Base-by-base conservation (phyloP, 768 basidiomycete genomes). In the Termitomyces sp. region DNA sequence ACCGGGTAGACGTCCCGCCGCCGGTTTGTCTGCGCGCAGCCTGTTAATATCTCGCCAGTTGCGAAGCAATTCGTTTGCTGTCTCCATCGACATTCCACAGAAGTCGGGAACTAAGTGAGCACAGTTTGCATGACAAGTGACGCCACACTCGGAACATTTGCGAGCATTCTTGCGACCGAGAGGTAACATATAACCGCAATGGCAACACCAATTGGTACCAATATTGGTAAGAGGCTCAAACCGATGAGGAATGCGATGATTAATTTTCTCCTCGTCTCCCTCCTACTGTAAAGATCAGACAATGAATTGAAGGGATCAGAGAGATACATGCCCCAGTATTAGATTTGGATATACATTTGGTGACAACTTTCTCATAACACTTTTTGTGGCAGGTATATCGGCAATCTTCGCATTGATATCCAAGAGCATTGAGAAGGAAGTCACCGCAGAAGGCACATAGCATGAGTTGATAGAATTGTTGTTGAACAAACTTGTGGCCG, bases 71-170 rank as follows among this genome's bases (percentile, higher is more conserved):
- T 89, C 87, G 73, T 98, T 98, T 52, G 97, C 96, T 42, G 93
- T 96, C 75, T 98, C 96, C 96, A 98, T 98, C 42, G 95, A 94
- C 96, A 99, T 98, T 47, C 97, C 97, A 70, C 97, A 99, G 76
- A 99, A 98, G 75, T 99, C 96, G 61, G 97, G 97, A 45, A 99
- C 97, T 60, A 98, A 85, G 73, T 99, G 97, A 1, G 95, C 92
- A 76, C 97, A 99, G 65, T 94, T 92, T 20, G 94, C 94, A 75
- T 99, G 97, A 68, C 95, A 98, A 50, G 96, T 98, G 67, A 98
- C 88, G 69, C 90, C 87, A 76, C 97, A 99, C 73, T 98, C 96
- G 0, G 92, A 88, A 73, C 97, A 99, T 74, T 91, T 91, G 59
- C 94, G 87, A 25, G 96, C 91, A 73, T 98, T 96, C 81, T 98